Percentiles rank a stretch among this genome's conserved stretches.
Evolutionary conservation across 2,329 filamentous ascomycete genomes (phyloP).

Genomic region (Sclerotinia minor): DNA sequence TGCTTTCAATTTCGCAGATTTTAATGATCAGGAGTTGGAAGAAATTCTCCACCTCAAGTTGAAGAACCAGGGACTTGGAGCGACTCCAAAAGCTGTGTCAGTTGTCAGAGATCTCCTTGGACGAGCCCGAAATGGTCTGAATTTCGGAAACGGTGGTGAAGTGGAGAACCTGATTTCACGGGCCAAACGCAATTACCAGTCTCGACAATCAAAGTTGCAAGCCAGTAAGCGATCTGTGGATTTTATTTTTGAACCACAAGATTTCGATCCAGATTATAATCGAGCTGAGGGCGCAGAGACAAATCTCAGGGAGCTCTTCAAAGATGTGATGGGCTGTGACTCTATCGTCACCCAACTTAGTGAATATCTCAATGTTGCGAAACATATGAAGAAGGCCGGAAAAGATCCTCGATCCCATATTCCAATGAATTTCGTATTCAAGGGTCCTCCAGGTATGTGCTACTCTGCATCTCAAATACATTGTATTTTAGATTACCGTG

Average conservation of each 20-base stretch:
- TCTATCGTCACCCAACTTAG: constrained; percentile 50
- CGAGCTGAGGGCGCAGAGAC: constrained; percentile 45
- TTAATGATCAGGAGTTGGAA: constrained; percentile 56
- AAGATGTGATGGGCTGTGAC: constrained; percentile 54
- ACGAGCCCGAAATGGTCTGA: constrained; percentile 60
- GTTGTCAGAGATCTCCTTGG: constrained; percentile 61
- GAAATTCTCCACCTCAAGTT: constrained; percentile 65
- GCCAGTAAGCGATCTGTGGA: constrained; percentile 26
- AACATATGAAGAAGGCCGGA: constrained; percentile 47
- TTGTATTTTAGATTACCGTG: no score
- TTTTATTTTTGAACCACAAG: constrained; percentile 41
- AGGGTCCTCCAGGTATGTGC: constrained; percentile 49
- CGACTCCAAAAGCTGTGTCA: constrained; percentile 52
- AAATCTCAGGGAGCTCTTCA: constrained; percentile 50
- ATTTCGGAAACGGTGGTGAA: constrained; percentile 74
- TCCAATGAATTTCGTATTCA: constrained; percentile 60
- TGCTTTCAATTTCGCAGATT: constrained; percentile 71
- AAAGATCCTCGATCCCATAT: constrained; percentile 54
- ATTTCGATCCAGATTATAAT: constrained; percentile 56
- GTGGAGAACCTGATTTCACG: constrained; percentile 67
- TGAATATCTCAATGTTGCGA: constrained; percentile 49
- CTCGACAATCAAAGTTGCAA: constrained; percentile 31
- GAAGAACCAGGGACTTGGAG: constrained; percentile 53
- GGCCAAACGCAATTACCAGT: constrained; percentile 45
- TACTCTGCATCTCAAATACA: no score